Percentiles rank a stretch among this genome's conserved stretches.
Conservation (phyloP, 176 grass and related monocot genomes). For the Aegilops longissima region DNA sequence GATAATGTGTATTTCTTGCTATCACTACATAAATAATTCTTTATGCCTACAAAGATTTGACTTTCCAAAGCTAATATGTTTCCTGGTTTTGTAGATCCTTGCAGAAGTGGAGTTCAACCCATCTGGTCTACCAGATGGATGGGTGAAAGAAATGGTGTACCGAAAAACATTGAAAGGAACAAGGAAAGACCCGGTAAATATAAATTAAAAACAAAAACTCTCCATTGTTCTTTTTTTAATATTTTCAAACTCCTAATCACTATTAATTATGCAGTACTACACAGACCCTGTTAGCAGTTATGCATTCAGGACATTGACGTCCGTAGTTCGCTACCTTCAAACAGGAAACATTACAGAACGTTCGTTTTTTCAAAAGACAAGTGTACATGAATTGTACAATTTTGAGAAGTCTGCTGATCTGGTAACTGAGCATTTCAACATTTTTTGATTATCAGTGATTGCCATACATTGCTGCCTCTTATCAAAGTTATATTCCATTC, state of each 20-base stretch:
- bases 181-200: conserved; percentile 47
- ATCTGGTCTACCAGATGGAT: conserved; percentile 35
- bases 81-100: conserved; percentile 32
- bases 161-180: conserved; percentile 29
- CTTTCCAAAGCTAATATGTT: not conserved
- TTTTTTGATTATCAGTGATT: not conserved
- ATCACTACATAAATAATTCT: not conserved
- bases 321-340: conserved; percentile 29
- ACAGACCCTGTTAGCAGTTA: conserved; percentile 33
- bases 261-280: conserved; percentile 39
- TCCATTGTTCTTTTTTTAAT: not conserved
- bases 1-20: conserved; percentile 19
- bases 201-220: not conserved
- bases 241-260: not conserved
- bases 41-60: not conserved
- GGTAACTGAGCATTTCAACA: conserved; percentile 10
- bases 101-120: conserved; percentile 40
- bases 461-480: not conserved
- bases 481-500: not conserved
- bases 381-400: conserved; percentile 44
- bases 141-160: conserved; percentile 31
- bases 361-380: conserved; percentile 31
- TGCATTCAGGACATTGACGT: conserved; percentile 37
- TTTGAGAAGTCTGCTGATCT: conserved; percentile 35
- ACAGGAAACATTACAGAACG: conserved; percentile 31